phyloP scores from a whole-genome alignment of 179 eudicot genomes.

The Vitellaria paradoxa region DNA sequence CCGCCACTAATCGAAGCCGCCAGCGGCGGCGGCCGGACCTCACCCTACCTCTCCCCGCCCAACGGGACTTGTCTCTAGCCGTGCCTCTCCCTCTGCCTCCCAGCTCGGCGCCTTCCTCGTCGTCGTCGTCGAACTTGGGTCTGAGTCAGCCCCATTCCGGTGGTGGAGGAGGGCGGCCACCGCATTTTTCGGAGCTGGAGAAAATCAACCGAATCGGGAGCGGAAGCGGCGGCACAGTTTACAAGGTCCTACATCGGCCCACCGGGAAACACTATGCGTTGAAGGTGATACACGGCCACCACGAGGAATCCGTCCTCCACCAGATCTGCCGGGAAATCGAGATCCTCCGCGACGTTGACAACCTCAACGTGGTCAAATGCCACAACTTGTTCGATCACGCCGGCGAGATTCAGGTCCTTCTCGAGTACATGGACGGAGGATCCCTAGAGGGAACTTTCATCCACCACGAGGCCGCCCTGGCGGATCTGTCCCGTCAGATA shows the following conservation, averaged over 20 bases:
- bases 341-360: constrained; percentile 53
- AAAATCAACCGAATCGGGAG: constrained; percentile 52
- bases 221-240: constrained; percentile 64
- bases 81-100: constrained; percentile 69
- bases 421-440: constrained; percentile 65
- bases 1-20: constrained; percentile 18
- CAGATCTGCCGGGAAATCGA: constrained; percentile 65
- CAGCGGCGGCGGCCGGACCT: constrained; percentile 55
- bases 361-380: constrained; percentile 54
- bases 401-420: constrained; percentile 61
- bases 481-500: constrained; percentile 43
- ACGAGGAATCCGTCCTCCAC: constrained; percentile 48
- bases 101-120: constrained; percentile 19
- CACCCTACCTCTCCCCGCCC: constrained; percentile 51
- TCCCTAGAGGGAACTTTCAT: constrained; percentile 46
- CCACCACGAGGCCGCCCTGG: constrained; percentile 29
- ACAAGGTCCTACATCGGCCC: constrained; percentile 57
- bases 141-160: background rate
- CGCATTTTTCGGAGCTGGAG: constrained; percentile 51
- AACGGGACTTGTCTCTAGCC: constrained; percentile 45
- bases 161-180: constrained; percentile 12
- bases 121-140: constrained; percentile 14
- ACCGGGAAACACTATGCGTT: constrained; percentile 44
- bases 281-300: constrained; percentile 61
- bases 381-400: constrained; percentile 57